Conservation (phyloP, 108 stramenopile genomes). For the Parietichytrium sp. region DNA sequence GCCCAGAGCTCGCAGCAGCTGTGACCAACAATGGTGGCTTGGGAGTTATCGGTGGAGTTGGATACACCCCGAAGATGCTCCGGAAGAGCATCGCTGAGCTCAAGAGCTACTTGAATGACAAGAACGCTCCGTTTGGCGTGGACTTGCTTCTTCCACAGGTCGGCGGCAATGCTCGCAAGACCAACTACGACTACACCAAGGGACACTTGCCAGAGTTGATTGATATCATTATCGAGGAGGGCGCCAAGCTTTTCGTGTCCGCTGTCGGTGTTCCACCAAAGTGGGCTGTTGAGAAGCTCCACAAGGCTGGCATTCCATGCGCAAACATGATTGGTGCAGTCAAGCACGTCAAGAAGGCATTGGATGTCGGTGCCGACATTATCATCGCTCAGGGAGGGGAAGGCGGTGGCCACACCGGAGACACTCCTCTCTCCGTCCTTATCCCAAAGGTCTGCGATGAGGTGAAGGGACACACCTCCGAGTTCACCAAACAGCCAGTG, state of each 20-base stretch:
- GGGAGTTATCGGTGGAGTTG: not conserved
- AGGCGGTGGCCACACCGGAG: constrained; percentile 41
- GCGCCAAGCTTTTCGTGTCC: constrained; percentile 17
- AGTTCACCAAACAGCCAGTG: not conserved
- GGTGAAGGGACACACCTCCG: not conserved
- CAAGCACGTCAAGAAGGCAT: constrained; percentile 14
- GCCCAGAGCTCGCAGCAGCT: constrained; percentile 18
- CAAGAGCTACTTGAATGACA: not conserved
- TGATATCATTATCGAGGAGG: constrained; percentile 27
- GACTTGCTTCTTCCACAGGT: constrained; percentile 12
- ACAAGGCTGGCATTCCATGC: not conserved
- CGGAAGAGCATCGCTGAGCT: not conserved
- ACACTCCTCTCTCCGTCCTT: not conserved
- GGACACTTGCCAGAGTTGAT: not conserved
- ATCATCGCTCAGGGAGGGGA: constrained; percentile 37
- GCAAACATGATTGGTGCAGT: constrained; percentile 38
- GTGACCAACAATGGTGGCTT: constrained; percentile 5
- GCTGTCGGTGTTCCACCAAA: constrained; percentile 38
- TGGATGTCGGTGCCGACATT: not conserved
- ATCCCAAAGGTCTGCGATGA: constrained; percentile 35
- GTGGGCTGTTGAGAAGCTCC: constrained; percentile 38
- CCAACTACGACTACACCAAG: constrained; percentile 33
- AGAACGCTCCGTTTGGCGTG: constrained; percentile 40
- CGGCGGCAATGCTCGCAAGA: constrained; percentile 30
- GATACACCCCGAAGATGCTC: constrained; percentile 19